Evolutionary conservation across 73 alveolate genomes (phyloP).

Genomic region (Tetrahymena thermophila): DNA sequence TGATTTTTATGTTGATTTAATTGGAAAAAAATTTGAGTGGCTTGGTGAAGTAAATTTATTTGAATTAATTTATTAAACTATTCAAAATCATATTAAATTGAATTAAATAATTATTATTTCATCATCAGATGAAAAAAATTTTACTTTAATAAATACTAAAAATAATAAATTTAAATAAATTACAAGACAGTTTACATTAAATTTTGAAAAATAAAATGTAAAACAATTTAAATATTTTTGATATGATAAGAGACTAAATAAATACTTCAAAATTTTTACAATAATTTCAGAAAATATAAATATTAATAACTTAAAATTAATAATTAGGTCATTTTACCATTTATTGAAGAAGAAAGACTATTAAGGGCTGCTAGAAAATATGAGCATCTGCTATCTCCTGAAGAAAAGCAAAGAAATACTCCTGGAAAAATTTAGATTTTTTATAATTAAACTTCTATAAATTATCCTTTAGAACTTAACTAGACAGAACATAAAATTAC

Average conservation of each 20-base stretch:
- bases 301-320: neutral
- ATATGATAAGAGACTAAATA: too few relatives aligned
- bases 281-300: neutral
- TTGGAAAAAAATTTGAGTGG: conserved; percentile 97
- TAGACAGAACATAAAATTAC: neutral
- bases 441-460: neutral
- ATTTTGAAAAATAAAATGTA: too few relatives aligned
- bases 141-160: too few relatives aligned
- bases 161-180: too few relatives aligned
- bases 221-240: too few relatives aligned
- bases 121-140: too few relatives aligned
- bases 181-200: too few relatives aligned
- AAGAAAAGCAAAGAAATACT: neutral
- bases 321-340: conserved; percentile 23
- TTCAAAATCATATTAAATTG: too few relatives aligned
- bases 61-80: too few relatives aligned
- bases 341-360: conserved; percentile 42
- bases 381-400: neutral
- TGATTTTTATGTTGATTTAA: conserved; percentile 89
- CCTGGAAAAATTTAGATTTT: neutral
- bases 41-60: conserved; percentile 33
- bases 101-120: too few relatives aligned
- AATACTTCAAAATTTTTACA: too few relatives aligned
- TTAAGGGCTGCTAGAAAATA: conserved; percentile 12
- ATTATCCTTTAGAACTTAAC: neutral